Evolutionary conservation across 2,329 filamentous ascomycete species (phyloP).

Genomic region (Nemania abortiva): DNA sequence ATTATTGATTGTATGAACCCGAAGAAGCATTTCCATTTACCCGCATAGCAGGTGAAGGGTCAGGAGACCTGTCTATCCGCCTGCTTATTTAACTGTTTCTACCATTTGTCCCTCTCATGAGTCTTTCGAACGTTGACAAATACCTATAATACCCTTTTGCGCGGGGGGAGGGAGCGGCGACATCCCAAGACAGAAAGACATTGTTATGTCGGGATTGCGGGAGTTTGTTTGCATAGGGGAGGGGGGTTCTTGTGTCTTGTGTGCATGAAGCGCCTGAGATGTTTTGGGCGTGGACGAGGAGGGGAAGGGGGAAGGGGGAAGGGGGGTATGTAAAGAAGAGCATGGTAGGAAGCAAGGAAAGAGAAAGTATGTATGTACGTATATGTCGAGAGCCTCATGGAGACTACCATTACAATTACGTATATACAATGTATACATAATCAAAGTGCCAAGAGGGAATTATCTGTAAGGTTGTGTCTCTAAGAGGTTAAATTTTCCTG

Average conservation of each 20-base stretch:
- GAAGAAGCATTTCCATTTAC: not conserved
- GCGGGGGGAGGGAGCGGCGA: not conserved
- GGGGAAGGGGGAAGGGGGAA: not conserved
- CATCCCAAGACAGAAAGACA: not conserved
- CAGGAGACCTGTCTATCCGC: not conserved
- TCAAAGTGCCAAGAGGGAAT: not conserved
- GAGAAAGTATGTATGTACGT: slow-evolving; percentile 10
- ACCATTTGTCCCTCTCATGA: not conserved
- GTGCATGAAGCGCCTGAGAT: slow-evolving; percentile 1
- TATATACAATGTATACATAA: slow-evolving; percentile 15
- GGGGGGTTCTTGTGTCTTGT: not conserved
- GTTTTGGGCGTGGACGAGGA: not conserved
- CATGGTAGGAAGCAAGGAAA: not conserved
- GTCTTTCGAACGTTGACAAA: not conserved
- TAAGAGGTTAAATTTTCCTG: not conserved
- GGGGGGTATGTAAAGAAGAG: not conserved
- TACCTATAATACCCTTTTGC: slow-evolving; percentile 14
- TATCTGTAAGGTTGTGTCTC: not conserved
- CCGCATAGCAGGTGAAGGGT: not conserved
- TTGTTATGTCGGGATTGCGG: slow-evolving; percentile 2
- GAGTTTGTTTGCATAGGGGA: not conserved
- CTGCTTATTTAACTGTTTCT: not conserved
- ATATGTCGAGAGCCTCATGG: not conserved
- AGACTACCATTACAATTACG: slow-evolving; percentile 3
- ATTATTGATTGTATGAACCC: not conserved